A percentile compares a stretch with the other conserved stretches of the same genome.
phyloP scores from a whole-genome alignment of 768 basidiomycete genomes.

The Sistotremastrum niveocremeum region DNA sequence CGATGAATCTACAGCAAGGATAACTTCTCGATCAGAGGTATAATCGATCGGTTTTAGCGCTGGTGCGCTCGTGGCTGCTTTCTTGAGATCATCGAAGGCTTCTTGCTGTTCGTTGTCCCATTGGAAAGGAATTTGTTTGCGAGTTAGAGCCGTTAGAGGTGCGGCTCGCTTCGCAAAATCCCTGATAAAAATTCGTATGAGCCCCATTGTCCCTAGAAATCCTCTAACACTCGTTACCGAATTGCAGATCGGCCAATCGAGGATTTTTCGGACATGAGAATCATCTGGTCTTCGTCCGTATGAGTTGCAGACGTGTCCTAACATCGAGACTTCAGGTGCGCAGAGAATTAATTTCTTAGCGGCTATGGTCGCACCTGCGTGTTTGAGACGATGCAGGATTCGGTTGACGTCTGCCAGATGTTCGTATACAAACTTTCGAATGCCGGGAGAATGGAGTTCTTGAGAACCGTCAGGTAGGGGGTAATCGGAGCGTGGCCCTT shows the following conservation, averaged over 20 bases:
- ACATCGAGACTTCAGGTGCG: slow-evolving; percentile 13
- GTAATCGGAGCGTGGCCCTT: slow-evolving; percentile 21
- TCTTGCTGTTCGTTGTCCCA: slow-evolving; percentile 7
- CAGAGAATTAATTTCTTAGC: slow-evolving; percentile 22
- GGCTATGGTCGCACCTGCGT: slow-evolving; percentile 23
- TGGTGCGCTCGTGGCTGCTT: slow-evolving; percentile 4
- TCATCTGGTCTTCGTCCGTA: slow-evolving; percentile 20
- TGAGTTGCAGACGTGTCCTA: slow-evolving; percentile 26
- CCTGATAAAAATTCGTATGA: slow-evolving; percentile 12
- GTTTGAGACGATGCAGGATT: slow-evolving; percentile 23
- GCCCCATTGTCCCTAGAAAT: slow-evolving; percentile 13
- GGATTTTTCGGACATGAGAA: slow-evolving; percentile 12
- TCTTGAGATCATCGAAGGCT: slow-evolving; percentile 10
- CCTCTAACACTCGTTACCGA: slow-evolving; percentile 13
- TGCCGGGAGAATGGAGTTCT: slow-evolving; percentile 24
- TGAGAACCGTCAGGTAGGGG: slow-evolving; percentile 12
- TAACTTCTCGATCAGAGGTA: slow-evolving; percentile 4
- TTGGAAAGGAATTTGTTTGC: slow-evolving; percentile 10
- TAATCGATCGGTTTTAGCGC: slow-evolving; percentile 13
- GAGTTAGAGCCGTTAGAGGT: slow-evolving; percentile 9
- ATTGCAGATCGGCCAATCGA: slow-evolving; percentile 11
- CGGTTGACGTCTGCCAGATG: slow-evolving; percentile 23
- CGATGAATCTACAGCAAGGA: slow-evolving; percentile 16
- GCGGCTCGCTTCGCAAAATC: slow-evolving; percentile 11
- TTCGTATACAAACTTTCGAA: slow-evolving; percentile 27